Conservation (phyloP, 192 early-diverging fungal species). For the Funneliformis mosseae region DNA sequence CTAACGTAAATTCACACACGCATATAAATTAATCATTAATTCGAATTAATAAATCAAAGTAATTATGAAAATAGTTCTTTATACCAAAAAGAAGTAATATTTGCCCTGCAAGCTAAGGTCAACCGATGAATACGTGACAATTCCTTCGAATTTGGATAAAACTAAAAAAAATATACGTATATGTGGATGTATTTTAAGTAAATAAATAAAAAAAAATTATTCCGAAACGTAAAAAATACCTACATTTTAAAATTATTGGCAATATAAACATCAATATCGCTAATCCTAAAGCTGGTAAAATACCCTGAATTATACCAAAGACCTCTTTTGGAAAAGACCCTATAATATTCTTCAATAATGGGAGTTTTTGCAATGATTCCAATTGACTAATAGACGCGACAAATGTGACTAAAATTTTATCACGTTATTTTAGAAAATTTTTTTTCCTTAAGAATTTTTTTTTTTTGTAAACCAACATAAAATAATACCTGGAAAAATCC, state of each 20-base stretch:
- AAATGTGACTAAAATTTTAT: slow-evolving; percentile 47
- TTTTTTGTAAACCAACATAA: slow-evolving; percentile 7
- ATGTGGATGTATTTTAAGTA: too few relatives aligned
- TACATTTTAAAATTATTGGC: slow-evolving; percentile 64
- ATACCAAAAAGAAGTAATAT: slow-evolving; percentile 79
- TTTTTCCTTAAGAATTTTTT: background rate
- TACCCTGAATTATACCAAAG: slow-evolving; percentile 56
- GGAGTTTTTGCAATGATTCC: slow-evolving; percentile 46
- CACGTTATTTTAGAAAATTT: too few relatives aligned
- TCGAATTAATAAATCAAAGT: background rate
- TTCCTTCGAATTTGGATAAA: slow-evolving; percentile 60
- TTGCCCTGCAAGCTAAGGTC: slow-evolving; percentile 44
- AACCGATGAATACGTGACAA: slow-evolving; percentile 7
- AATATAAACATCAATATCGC: slow-evolving; percentile 70
- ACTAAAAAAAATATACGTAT: slow-evolving; percentile 33
- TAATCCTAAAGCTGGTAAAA: slow-evolving; percentile 72
- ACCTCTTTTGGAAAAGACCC: slow-evolving; percentile 40
- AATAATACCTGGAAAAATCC: slow-evolving; percentile 67
- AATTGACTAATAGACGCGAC: slow-evolving; percentile 57
- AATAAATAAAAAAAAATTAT: too few relatives aligned
- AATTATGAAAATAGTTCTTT: slow-evolving; percentile 19
- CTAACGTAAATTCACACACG: slow-evolving; percentile 34
- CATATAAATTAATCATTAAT: background rate
- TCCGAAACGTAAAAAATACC: too few relatives aligned
- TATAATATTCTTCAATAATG: slow-evolving; percentile 48